Evolutionary conservation across 192 early-diverging fungal genomes (phyloP).

Genomic region (Coemansia umbellata): DNA sequence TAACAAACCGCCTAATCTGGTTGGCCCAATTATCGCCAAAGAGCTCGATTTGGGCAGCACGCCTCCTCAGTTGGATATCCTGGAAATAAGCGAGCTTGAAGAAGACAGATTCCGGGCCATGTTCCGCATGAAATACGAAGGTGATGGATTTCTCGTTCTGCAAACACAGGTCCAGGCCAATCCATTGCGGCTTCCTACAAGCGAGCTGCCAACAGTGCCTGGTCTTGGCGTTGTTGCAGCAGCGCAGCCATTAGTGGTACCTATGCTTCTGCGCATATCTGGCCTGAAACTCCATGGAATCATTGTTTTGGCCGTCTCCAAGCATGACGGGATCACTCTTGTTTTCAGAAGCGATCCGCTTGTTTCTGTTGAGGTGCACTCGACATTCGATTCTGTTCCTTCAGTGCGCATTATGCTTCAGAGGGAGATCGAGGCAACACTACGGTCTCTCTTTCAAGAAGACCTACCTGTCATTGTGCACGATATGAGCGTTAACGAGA

Average conservation of each 20-base stretch:
- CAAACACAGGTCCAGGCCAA: conserved; percentile 87
- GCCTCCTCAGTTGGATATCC: conserved; percentile 94
- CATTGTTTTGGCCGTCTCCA: conserved; percentile 89
- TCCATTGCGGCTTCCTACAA: conserved; percentile 47
- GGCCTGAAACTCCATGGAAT: conserved; percentile 88
- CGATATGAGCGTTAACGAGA: conserved; percentile 64
- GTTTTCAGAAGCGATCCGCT: conserved; percentile 98
- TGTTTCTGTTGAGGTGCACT: conserved; percentile 88
- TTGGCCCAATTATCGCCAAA: conserved; percentile 86
- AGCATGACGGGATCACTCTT: conserved; percentile 89
- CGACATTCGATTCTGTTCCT: conserved; percentile 94
- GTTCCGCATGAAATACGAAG: conserved; percentile 90
- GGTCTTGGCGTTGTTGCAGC: conserved; percentile 77
- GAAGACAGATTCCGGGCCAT: conserved; percentile 92
- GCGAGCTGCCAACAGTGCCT: conserved; percentile 60
- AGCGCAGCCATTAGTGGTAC: conserved; percentile 89
- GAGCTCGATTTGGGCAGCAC: conserved; percentile 93
- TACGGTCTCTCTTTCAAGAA: conserved; percentile 88
- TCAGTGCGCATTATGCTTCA: conserved; percentile 86
- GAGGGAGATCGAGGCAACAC: conserved; percentile 81
- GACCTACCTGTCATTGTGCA: conserved; percentile 93
- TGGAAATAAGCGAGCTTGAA: conserved; percentile 96
- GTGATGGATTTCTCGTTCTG: conserved; percentile 88
- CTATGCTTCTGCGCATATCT: conserved; percentile 90
- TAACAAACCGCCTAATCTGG: conserved; percentile 89